Evolutionary conservation across 139 green algal species (phyloP), one percentile per base, ranked within the genome.

Genomic region (Spirogloea muscicola): DNA sequence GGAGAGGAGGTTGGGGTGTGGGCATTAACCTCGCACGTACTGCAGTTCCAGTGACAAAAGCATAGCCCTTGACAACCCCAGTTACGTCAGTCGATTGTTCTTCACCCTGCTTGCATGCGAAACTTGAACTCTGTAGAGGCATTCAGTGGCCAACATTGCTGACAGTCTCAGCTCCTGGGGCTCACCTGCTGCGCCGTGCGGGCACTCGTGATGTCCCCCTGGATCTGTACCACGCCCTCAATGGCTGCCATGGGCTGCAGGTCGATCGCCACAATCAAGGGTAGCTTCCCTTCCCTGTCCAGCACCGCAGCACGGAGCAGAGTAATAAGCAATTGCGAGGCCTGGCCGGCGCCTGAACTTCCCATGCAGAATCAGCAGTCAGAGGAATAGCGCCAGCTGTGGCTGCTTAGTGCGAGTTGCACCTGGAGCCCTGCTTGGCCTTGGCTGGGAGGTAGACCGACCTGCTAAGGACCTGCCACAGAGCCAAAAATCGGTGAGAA

Each of bases 211-310:
- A 85, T 85, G 37, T 85, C 80, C 5, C 80, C 85, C 82, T 96
- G 93, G 33, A 99, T 90, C 77, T 94, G 86, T 0, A 79, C 87
- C 2, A 99, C 89, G 0, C 94, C 94, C 69, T 97, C 94, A 4
- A 99, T 90, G 25, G 94, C 90, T 6, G 93, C 94, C 94, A 98
- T 98, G 39, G 94, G 94, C 86, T 99, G 82, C 62, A 99, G 80
- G 81, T 99, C 94, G 7, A 99, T 90, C 1, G 94, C 89, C 40
- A 99, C 92, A 44, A 99, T 94, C 48, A 90, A 89, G n/a, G 94
- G 93, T 1, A 86, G 77, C 18, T 87, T 65, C 34, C 58, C 48
- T 37, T n/a, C n/a, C n/a, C n/a, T n/a, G n/a, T n/a, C n/a, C n/a
- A n/a, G n/a, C n/a, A n/a, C n/a, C n/a, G n/a, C n/a, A n/a, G n/a